These are phyloP conservation scores for Boehmeria nivea DNA, from an alignment of 306 rosid species.

Conservation along the genomic window DNA sequence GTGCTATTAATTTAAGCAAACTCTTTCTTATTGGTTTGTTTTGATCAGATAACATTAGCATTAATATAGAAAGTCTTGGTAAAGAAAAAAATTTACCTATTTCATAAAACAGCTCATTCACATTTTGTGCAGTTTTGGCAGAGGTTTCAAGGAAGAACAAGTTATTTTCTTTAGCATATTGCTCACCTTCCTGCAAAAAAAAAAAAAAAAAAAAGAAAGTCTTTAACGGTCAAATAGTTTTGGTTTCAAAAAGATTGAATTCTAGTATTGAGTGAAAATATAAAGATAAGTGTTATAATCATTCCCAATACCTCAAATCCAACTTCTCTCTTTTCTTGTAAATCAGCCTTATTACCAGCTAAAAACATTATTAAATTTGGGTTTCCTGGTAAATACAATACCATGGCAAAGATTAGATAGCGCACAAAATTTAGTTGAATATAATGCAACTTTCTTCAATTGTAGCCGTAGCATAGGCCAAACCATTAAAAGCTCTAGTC, in stretches of 20 bases:
- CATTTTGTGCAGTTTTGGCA: slow-evolving; percentile 82
- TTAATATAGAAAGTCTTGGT: background rate
- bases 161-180: slow-evolving; percentile 70
- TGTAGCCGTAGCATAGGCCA: too few relatives aligned
- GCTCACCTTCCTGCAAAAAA: slow-evolving; percentile 61
- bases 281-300: background rate
- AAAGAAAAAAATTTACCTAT: slow-evolving; percentile 48
- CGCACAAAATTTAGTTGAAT: background rate
- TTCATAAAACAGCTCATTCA: slow-evolving; percentile 83
- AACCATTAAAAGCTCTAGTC: too few relatives aligned
- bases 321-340: slow-evolving; percentile 56
- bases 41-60: background rate
- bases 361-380: slow-evolving; percentile 62
- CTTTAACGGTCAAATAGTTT: too few relatives aligned
- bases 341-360: slow-evolving; percentile 83
- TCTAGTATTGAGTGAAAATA: background rate
- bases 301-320: slow-evolving; percentile 45
- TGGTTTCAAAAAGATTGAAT: background rate
- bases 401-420: background rate
- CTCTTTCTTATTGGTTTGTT: background rate
- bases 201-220: background rate
- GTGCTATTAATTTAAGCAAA: background rate
- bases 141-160: slow-evolving; percentile 76
- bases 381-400: slow-evolving; percentile 43
- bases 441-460: too few relatives aligned